These are phyloP conservation scores for Neckera pumila DNA, from an alignment of 225 moss, liverwort and hornwort species.

Conservation along the genomic window DNA sequence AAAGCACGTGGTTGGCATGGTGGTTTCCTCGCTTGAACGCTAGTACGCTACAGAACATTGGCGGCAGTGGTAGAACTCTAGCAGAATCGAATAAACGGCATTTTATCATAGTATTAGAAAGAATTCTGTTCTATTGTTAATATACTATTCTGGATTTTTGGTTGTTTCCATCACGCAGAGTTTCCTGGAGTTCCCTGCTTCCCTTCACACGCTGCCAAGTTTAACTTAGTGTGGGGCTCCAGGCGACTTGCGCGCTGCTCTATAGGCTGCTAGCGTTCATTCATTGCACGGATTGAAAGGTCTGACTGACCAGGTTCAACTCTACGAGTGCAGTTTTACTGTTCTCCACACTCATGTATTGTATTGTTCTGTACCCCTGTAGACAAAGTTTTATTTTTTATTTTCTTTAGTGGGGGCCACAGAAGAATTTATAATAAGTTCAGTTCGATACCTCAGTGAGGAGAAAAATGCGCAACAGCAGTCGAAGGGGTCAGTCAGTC, in stretches of 20 bases:
- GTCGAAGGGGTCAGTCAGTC: neutral
- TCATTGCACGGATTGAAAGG: neutral
- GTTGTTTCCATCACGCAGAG: neutral
- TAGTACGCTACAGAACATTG: neutral
- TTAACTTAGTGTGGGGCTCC: neutral
- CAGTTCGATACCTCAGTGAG: too few species aligned
- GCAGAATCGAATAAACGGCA: neutral
- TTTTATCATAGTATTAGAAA: neutral
- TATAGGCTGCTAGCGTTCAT: neutral
- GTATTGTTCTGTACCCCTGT: neutral
- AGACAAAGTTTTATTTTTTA: neutral
- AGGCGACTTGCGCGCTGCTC: neutral
- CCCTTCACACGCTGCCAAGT: neutral
- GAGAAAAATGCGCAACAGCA: neutral
- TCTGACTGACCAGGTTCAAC: neutral
- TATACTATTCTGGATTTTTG: neutral
- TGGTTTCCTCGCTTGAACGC: neutral
- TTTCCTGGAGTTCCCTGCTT: neutral
- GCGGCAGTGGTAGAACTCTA: neutral
- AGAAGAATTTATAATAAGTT: neutral
- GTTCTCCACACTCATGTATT: neutral
- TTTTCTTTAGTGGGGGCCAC: neutral
- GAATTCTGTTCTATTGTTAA: too few species aligned
- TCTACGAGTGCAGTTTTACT: neutral
- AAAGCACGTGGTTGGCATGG: constrained; percentile 18